Percentiles rank a stretch among this genome's conserved stretches.
phyloP scores from a whole-genome alignment of 345 rosid species.

The Gossypium sturtianum region DNA sequence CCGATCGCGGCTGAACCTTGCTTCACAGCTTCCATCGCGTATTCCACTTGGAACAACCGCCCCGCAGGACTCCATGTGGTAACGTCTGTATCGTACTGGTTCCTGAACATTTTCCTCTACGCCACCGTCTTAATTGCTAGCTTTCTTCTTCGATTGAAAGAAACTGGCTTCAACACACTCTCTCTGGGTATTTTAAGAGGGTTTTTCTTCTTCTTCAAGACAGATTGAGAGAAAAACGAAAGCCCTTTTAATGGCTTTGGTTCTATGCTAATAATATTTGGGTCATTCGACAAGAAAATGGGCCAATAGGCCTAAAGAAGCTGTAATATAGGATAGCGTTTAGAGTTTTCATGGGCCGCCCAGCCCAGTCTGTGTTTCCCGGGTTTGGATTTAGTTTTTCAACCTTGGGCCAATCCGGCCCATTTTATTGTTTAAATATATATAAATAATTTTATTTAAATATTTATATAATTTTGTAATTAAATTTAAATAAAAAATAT shows the following conservation, averaged over 20 bases:
- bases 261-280: neutral
- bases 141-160: neutral
- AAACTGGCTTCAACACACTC: neutral
- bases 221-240: neutral
- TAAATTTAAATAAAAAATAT: too few relatives aligned
- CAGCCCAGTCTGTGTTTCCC: too few relatives aligned
- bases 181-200: constrained; percentile 10
- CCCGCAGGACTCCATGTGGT: constrained; percentile 99
- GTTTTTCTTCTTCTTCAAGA: constrained; percentile 21
- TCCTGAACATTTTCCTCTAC: constrained; percentile 53
- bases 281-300: neutral
- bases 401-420: too few relatives aligned
- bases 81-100: constrained; percentile 96
- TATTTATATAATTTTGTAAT: too few relatives aligned
- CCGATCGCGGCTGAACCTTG: constrained; percentile 99
- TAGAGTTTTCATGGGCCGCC: too few relatives aligned
- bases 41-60: constrained; percentile 90
- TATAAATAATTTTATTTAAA: too few relatives aligned
- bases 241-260: neutral
- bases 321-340: too few relatives aligned
- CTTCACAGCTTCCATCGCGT: constrained; percentile 99
- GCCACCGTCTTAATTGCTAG: constrained; percentile 1
- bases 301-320: neutral
- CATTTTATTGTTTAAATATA: too few relatives aligned
- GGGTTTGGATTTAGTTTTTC: too few relatives aligned